Conservation (phyloP, 2,329 filamentous ascomycete species). For the Clarireedia sp. region DNA sequence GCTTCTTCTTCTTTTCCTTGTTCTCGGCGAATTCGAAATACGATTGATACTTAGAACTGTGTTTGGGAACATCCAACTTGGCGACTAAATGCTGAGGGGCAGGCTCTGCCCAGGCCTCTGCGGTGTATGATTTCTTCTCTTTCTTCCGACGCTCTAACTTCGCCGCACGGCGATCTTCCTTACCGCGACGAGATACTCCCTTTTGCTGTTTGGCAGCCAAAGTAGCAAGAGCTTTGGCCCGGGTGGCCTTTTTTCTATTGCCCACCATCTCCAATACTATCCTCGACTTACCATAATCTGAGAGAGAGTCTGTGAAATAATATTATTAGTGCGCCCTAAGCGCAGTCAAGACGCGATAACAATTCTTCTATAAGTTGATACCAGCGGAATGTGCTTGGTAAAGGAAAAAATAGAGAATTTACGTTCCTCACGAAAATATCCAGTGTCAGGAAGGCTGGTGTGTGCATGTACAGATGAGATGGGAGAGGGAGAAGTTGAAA, state of each 20-base stretch:
- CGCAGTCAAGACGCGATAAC: not conserved
- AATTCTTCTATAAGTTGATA: not conserved
- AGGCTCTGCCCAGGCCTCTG: conserved; percentile 24
- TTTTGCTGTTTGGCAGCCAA: not conserved
- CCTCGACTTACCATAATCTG: conserved; percentile 14
- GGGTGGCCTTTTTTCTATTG: conserved; percentile 16
- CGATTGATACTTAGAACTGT: conserved; percentile 47
- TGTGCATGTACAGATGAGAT: not conserved
- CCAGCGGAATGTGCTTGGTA: not conserved
- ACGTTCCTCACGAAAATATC: not conserved
- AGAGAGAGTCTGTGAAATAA: not conserved
- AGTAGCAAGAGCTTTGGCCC: conserved; percentile 7
- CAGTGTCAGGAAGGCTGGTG: not conserved
- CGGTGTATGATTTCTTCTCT: conserved; percentile 23
- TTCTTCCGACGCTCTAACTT: conserved; percentile 24
- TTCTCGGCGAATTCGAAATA: conserved; percentile 60
- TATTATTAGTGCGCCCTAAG: conserved; percentile 3
- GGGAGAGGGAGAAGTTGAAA: not conserved
- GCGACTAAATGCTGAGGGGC: conserved; percentile 27
- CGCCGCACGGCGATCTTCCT: conserved; percentile 20
- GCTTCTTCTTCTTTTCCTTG: conserved; percentile 54
- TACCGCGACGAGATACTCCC: conserved; percentile 5
- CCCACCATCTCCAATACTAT: conserved; percentile 11
- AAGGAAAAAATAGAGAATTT: not conserved
- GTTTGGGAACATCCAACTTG: conserved; percentile 26